Conservation (phyloP, 148 eudicot genomes). For the Chenopodium berlandieri region DNA sequence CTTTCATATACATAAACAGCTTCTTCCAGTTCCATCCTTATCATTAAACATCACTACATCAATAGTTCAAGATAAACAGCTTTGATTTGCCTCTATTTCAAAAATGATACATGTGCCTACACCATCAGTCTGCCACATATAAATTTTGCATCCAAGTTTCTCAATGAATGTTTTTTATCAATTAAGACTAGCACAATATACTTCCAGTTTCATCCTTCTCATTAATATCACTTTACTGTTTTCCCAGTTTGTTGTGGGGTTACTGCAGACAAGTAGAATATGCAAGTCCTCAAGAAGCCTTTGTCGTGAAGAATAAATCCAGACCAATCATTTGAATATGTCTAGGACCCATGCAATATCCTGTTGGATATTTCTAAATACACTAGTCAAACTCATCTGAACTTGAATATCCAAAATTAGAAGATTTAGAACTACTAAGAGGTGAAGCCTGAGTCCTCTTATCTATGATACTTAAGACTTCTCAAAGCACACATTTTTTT, state of each 20-base stretch:
- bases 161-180: background rate
- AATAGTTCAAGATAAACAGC: background rate
- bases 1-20: background rate
- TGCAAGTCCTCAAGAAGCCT: background rate
- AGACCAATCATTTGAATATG: background rate
- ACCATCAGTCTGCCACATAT: background rate
- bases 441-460: background rate
- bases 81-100: background rate
- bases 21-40: background rate
- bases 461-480: background rate
- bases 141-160: background rate
- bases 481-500: background rate
- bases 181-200: background rate
- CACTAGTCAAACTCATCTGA: background rate
- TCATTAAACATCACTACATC: background rate
- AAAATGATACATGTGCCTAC: background rate
- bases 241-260: background rate
- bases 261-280: background rate
- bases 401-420: background rate
- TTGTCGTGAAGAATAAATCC: background rate
- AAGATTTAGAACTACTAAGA: background rate
- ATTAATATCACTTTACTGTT: background rate
- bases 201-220: background rate
- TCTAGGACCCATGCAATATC: background rate
- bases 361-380: background rate